Base-by-base conservation (phyloP, 2,329 filamentous ascomycete genomes). In the Colletotrichum acutatum region DNA sequence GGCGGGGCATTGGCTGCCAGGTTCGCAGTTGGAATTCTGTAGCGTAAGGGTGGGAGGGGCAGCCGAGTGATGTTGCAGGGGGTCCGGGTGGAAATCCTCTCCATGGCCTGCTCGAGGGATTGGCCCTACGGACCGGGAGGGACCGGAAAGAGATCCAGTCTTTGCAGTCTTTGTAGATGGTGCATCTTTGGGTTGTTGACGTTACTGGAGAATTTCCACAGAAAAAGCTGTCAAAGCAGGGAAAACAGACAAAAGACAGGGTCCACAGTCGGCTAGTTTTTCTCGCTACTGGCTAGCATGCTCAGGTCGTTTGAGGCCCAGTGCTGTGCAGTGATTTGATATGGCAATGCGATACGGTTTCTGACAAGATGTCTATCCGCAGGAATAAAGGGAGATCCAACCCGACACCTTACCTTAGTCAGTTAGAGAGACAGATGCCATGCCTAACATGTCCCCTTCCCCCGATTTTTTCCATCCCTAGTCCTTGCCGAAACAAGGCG, bases 1-100 rank as follows among this genome's bases (percentile, higher is more conserved):
- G 49, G 71, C 61, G 66, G 71, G 71, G 71, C 66, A 66, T n/a
- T 22, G 32, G 59, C 66, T 69, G 53, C 70, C 70, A 64, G 59
- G 46, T 63, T 65, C 54, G 54, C 59, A 26, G 24, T 52, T 64
- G 42, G 30, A 24, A 54, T 42, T 42, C 37, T 42, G 19, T 19
- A 34, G 60, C 30, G 60, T 16, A 24, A 12, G 11, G 57, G 56
- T 68, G 37, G 68, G 68, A 34, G 34, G 46, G 30, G 26, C 54
- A 5, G 26, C 19, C 22, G 30, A 28, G 59, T 24, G 57, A 60
- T 16, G 57, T 42, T 19, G 59, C 26, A 37, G 46, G 63, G 52
- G n/a, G 37, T 5, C 28, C 34, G 5, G 28, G 67, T 68, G 64
- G 68, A 22, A 37, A 58, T 19, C 16, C 22, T 16, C 24, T 63